Evolutionary conservation across 108 stramenopile genomes (phyloP), one percentile per base, ranked within the genome.

Genomic region (Nitzschia sp.): DNA sequence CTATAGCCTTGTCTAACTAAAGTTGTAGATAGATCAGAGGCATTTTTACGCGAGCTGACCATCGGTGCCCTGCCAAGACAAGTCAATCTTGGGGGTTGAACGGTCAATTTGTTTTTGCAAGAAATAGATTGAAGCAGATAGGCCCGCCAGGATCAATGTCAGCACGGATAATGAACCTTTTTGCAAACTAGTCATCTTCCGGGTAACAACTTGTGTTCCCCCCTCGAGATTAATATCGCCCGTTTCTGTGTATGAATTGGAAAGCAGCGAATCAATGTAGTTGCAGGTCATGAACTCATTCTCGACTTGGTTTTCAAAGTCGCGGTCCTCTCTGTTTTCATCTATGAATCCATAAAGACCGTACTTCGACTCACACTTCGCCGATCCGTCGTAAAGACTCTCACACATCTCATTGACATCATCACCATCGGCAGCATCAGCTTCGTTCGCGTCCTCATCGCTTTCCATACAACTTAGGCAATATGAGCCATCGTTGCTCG

Each of bases 281-380:
- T 78, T 72, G 52, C 90, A 91, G 9, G 76, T 75, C 64, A 82
- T 72, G 53, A 77, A 80, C 48, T 91, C 90, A 47, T 84, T 84
- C 41, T 47, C 66, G 0, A 80, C 66, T 59, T 91, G 90, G 78
- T 87, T 91, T 28, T 81, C 75, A 52, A 71, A 67, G 13, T 75
- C 60, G 9, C 58, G 26, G 45, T 90, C 80, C 15, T 79, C 50
- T 27, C 53, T 45, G 62, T 81, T 29, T 33, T 50, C 23, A 45
- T 66, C 75, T 46, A 79, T 25, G 46, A 75, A 71, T 17, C 85
- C 63, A 2, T 48, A 53, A 58, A 91, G 73, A n/a, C 90, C 90
- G 45, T 87, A 80, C 38, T 59, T 73, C 45, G 77, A 78, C 60
- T 91, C 90, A 66, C 90, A 91, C 71, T 91, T 91, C 58, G 85